phyloP scores from a whole-genome alignment of 805 yeast species.

The Barnettozyma vustinii region DNA sequence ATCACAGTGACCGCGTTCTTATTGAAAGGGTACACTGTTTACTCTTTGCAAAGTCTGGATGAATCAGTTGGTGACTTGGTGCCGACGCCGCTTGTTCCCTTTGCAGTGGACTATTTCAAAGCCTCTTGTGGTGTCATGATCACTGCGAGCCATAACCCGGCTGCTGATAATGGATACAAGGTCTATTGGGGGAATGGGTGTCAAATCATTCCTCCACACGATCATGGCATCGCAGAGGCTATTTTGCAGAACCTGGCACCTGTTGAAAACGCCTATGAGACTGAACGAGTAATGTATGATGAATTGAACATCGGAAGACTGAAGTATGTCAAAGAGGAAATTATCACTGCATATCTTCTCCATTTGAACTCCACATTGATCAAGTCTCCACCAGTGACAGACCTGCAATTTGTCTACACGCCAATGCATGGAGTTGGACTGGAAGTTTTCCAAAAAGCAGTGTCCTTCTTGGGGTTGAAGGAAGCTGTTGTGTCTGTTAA shows the following conservation, averaged over 20 bases:
- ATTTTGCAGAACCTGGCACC: conserved; percentile 62
- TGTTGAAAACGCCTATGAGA: conserved; percentile 48
- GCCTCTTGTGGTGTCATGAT: conserved; percentile 89
- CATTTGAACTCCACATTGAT: conserved; percentile 31
- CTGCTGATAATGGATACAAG: conserved; percentile 86
- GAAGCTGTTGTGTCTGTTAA: conserved; percentile 38
- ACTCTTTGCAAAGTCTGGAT: conserved; percentile 42
- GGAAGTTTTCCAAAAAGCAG: conserved; percentile 45
- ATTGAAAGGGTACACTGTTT: conserved; percentile 62
- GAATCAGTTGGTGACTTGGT: conserved; percentile 31
- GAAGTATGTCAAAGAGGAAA: conserved; percentile 35
- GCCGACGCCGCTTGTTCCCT: conserved; percentile 93
- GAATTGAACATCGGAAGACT: conserved; percentile 27
- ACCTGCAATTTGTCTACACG: conserved; percentile 66
- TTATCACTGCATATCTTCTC: conserved; percentile 37
- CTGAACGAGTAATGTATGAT: conserved; percentile 31
- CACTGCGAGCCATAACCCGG: conserved; percentile 86
- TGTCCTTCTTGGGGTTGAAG: conserved; percentile 31
- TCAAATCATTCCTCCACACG: conserved; percentile 93
- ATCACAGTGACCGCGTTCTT: conserved; percentile 74
- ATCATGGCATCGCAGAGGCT: conserved; percentile 57
- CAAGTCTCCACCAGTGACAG: conserved; percentile 13
- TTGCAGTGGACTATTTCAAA: conserved; percentile 55
- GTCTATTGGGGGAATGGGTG: conserved; percentile 93
- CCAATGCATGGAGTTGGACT: conserved; percentile 96